Base-by-base conservation (phyloP, 2,329 filamentous ascomycete species). In the Lecanicillium sp. region DNA sequence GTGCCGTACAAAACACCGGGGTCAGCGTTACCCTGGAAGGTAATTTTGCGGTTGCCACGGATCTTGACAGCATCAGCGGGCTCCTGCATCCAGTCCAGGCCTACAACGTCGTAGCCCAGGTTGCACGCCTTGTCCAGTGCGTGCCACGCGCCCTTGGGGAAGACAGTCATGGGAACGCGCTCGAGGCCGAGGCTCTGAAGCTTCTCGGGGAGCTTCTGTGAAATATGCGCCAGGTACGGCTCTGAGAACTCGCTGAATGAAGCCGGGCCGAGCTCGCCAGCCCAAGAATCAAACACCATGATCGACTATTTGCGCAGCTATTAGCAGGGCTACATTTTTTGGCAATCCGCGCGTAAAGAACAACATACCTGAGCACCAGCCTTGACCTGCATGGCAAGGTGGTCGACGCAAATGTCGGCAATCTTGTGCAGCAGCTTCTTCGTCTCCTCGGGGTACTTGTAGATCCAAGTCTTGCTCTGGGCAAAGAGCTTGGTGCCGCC, bases 201-300 rank as follows among this genome's bases (percentile, higher is more conserved):
- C 44, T 79, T 80, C 50, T 69, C 71, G 2, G 90, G 90, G 4
- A 98, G 73, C 49, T 89, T 76, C 49, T 83, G 71, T 10, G 88
- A 80, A 50, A 98, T 97, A 57, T 89, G 80, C 31, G 76, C 75
- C 38, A 98, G 72, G 57, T 90, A 95, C 1, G 92, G 92, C 49
- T 92, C 76, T 3, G 87, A 82, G 60, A 97, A 94, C 40, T 81
- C 71, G 55, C 81, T 81, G 69, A 96, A 98, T 1, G 84, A 79
- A 6, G 77, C 64, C 2, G 92, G 90, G 8, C 85, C 88, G 33
- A 98, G 72, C 65, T 98, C 92, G 30, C 88, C 89, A 2, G 92
- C 92, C 90, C 92, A 98, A 0, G 90, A 97, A 59, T 98, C 92
- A 56, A 98, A 98, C 11, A 98, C 87, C 72, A 97, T 92, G 19